Percentiles rank a stretch among this genome's conserved stretches.
Evolutionary conservation across 352 stramenopile species (phyloP).

Genomic region (Salisapilia sapeloensis): DNA sequence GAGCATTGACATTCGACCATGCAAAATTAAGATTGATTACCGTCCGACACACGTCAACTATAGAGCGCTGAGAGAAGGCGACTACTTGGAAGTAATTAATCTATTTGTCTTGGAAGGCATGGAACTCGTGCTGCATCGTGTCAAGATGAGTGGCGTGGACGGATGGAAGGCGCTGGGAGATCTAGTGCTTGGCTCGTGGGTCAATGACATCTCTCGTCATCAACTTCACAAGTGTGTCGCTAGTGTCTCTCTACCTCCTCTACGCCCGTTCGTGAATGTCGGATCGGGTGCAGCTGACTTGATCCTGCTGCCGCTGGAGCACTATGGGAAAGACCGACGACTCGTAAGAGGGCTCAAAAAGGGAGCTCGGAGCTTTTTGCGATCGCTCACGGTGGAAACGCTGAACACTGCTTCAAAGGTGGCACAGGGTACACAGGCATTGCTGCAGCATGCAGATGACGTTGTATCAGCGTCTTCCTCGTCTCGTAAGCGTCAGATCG

Average conservation of each 20-base stretch:
- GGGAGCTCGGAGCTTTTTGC: slow-evolving; percentile 74
- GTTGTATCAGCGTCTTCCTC: slow-evolving; percentile 50
- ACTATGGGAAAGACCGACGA: slow-evolving; percentile 67
- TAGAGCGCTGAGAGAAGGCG: slow-evolving; percentile 52
- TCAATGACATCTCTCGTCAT: slow-evolving; percentile 75
- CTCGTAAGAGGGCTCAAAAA: slow-evolving; percentile 76
- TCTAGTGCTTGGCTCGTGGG: slow-evolving; percentile 68
- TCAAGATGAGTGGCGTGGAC: slow-evolving; percentile 70
- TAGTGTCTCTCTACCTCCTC: slow-evolving; percentile 71
- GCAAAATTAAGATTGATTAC: slow-evolving; percentile 86
- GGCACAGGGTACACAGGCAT: slow-evolving; percentile 59
- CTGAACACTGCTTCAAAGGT: slow-evolving; percentile 74
- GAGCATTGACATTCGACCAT: slow-evolving; percentile 70
- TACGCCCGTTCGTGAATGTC: slow-evolving; percentile 78
- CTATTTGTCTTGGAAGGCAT: slow-evolving; percentile 79
- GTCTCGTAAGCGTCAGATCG: slow-evolving; percentile 47
- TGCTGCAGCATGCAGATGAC: slow-evolving; percentile 72
- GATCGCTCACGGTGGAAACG: slow-evolving; percentile 79
- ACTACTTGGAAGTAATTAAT: slow-evolving; percentile 83
- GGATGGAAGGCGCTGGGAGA: slow-evolving; percentile 56
- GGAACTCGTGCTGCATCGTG: slow-evolving; percentile 70
- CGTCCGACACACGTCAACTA: slow-evolving; percentile 78
- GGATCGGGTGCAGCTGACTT: slow-evolving; percentile 67
- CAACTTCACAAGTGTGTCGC: slow-evolving; percentile 83
- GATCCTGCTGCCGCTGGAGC: slow-evolving; percentile 74